These are phyloP conservation scores for Rhodosporidiobolus odoratus DNA, from an alignment of 768 basidiomycete species.

Conservation along the genomic window DNA sequence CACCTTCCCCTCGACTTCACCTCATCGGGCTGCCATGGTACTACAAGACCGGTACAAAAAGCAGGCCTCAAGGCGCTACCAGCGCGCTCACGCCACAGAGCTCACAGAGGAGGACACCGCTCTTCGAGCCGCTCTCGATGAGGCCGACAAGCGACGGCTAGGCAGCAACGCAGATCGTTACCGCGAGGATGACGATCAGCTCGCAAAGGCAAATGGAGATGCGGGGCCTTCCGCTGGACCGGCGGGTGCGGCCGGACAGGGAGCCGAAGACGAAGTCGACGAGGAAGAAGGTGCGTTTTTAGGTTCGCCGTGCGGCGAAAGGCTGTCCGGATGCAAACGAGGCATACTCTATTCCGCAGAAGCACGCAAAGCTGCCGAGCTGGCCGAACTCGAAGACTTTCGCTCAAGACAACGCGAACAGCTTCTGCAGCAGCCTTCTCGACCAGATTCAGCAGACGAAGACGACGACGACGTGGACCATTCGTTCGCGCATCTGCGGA, in stretches of 20 bases:
- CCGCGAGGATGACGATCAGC: constrained; percentile 10
- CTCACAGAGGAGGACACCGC: background rate
- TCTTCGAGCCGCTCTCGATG: background rate
- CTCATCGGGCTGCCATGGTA: constrained; percentile 13
- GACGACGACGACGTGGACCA: constrained; percentile 20
- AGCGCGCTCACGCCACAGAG: constrained; percentile 8
- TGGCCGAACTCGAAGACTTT: constrained; percentile 11
- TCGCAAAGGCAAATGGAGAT: background rate
- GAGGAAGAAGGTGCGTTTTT: constrained; percentile 9
- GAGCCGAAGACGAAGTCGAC: background rate
- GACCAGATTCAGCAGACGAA: background rate
- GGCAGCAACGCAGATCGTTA: constrained; percentile 27
- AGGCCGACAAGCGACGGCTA: constrained; percentile 1
- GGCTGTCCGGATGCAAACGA: too few relatives aligned
- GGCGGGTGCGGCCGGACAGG: background rate
- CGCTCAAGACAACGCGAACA: constrained; percentile 1
- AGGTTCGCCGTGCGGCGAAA: too few relatives aligned
- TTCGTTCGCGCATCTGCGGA: constrained; percentile 29
- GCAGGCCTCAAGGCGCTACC: constrained; percentile 2
- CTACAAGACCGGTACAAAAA: constrained; percentile 17
- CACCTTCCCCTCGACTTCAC: background rate
- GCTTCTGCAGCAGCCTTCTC: background rate
- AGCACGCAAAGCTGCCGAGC: constrained; percentile 15
- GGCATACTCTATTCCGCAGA: background rate
- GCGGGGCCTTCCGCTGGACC: background rate